Evolutionary conservation across 2,329 filamentous ascomycete genomes (phyloP).

Genomic region (Uncinocarpus reesii): DNA sequence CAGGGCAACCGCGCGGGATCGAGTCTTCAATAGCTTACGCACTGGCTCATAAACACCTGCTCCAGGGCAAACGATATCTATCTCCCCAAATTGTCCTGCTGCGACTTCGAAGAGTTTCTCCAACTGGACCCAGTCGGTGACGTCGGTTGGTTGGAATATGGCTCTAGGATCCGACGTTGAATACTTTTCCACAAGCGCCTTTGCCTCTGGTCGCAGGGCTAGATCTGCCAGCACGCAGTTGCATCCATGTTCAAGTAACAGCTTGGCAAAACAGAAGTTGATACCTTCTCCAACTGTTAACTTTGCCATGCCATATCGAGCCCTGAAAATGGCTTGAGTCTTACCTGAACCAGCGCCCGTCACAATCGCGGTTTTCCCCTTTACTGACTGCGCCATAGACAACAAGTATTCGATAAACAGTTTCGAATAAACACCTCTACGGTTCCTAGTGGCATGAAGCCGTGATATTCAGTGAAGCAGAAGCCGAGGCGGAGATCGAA

Average conservation of each 20-base stretch:
- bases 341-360: slow-evolving; percentile 47
- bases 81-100: slow-evolving; percentile 38
- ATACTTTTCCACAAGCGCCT: slow-evolving; percentile 33
- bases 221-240: slow-evolving; percentile 41
- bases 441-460: too few relatives aligned
- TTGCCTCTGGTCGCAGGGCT: slow-evolving; percentile 36
- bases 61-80: slow-evolving; percentile 40
- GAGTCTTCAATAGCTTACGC: slow-evolving; percentile 12
- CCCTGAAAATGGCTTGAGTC: slow-evolving; percentile 10
- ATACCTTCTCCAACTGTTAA: slow-evolving; percentile 29
- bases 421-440: too few relatives aligned
- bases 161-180: slow-evolving; percentile 26
- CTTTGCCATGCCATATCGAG: background rate
- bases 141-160: slow-evolving; percentile 40
- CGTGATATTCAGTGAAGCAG: too few relatives aligned
- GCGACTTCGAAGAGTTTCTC: slow-evolving; percentile 42
- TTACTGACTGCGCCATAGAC: slow-evolving; percentile 20
- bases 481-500: too few relatives aligned
- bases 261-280: slow-evolving; percentile 37
- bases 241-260: slow-evolving; percentile 37
- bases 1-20: background rate
- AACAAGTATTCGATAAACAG: too few relatives aligned
- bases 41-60: slow-evolving; percentile 39
- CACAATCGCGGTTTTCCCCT: slow-evolving; percentile 43
- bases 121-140: slow-evolving; percentile 42